These are phyloP conservation scores for Botrytis deweyae DNA, from an alignment of 2,329 filamentous ascomycete genomes.

Conservation along the genomic window DNA sequence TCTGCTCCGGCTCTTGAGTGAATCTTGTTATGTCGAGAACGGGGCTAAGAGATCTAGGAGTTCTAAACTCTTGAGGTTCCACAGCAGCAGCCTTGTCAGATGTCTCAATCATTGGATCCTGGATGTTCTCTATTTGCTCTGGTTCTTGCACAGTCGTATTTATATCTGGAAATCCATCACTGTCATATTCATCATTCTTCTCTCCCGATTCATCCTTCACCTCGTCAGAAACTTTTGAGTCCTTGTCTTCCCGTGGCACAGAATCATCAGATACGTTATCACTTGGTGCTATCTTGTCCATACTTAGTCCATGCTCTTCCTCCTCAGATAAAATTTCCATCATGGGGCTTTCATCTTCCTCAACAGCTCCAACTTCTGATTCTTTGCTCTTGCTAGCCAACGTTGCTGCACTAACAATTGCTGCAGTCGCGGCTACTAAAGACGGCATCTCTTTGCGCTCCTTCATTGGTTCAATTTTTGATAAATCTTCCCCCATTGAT, in stretches of 20 bases:
- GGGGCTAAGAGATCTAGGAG: background rate
- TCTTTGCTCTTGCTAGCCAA: conserved; percentile 21
- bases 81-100: background rate
- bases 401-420: conserved; percentile 30
- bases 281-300: conserved; percentile 43
- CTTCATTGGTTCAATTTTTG: conserved; percentile 26
- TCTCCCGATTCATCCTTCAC: conserved; percentile 26
- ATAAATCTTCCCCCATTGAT: conserved; percentile 17
- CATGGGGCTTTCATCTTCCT: conserved; percentile 42
- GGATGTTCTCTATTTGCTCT: background rate
- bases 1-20: background rate
- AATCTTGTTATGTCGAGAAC: background rate
- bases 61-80: background rate
- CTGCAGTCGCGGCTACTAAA: conserved; percentile 27
- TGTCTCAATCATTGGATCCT: background rate
- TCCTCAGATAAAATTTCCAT: conserved; percentile 41
- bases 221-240: conserved; percentile 40
- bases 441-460: conserved; percentile 31
- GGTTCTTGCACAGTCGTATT: conserved; percentile 23
- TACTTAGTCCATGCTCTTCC: conserved; percentile 42
- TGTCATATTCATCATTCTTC: background rate
- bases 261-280: conserved; percentile 49
- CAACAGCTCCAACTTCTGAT: conserved; percentile 28
- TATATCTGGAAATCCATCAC: conserved; percentile 40
- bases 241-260: conserved; percentile 46